phyloP scores from a whole-genome alignment of 208 protist species.

The Strigomonas culicis region DNA sequence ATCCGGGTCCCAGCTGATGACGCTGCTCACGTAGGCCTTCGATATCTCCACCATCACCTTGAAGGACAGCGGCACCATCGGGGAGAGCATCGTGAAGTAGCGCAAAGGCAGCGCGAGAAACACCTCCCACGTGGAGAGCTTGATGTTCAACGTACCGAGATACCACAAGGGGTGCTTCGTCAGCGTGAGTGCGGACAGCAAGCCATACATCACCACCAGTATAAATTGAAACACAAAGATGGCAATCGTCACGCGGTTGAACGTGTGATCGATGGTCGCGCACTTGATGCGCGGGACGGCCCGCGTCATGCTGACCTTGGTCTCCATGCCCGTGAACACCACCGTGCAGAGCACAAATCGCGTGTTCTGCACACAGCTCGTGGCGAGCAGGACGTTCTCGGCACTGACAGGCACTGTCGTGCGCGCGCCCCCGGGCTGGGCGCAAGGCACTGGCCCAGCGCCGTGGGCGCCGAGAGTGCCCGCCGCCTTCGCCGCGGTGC shows the following conservation, averaged over 20 bases:
- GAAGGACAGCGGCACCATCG: constrained; percentile 95
- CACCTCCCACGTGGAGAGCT: constrained; percentile 34
- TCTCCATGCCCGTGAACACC: constrained; percentile 93
- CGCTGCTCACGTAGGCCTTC: constrained; percentile 82
- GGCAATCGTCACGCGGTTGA: constrained; percentile 74
- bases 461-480: too few relatives aligned
- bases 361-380: constrained; percentile 80
- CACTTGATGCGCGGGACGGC: constrained; percentile 74
- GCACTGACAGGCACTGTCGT: constrained; percentile 29
- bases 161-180: constrained; percentile 54
- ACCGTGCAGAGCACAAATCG: constrained; percentile 72
- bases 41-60: constrained; percentile 93
- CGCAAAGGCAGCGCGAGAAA: constrained; percentile 80
- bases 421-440: too few relatives aligned
- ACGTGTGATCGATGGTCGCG: constrained; percentile 82
- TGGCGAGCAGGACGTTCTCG: constrained; percentile 78
- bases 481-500: neutral
- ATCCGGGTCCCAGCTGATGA: constrained; percentile 87
- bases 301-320: constrained; percentile 88
- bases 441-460: too few relatives aligned
- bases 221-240: constrained; percentile 91
- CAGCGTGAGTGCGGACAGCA: constrained; percentile 43
- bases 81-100: constrained; percentile 90
- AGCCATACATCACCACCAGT: constrained; percentile 64
- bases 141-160: constrained; percentile 26